Evolutionary conservation across 768 basidiomycete species (phyloP), one percentile per base, ranked within the genome.

Genomic region (Mycena galopus): DNA sequence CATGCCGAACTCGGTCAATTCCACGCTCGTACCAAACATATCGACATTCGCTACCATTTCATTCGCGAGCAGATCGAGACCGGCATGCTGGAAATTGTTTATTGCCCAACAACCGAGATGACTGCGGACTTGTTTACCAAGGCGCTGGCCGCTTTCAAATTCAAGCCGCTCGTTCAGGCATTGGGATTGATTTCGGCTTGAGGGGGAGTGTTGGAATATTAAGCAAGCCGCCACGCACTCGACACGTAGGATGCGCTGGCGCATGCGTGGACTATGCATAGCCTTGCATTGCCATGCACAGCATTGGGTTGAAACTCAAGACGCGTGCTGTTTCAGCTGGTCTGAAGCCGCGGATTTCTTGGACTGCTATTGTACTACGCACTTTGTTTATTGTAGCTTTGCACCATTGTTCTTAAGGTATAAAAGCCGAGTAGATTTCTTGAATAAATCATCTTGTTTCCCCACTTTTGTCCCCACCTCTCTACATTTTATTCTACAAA

Each of bases 131-230:
- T 65, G 8, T 44, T 71, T n/a, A 71, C 69, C 16, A 71, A 71
- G 63, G 56, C 69, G 0, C 69, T 71, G 1, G 44, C 69, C 12
- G 30, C 63, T 0, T 65, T 71, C 69, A 71, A 71, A 32, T 65
- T 65, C 63, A 71, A 71, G n/a, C 69, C 62, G 10, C 57, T 71
- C 12, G 32, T 47, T 30, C 30, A 58, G 12, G 68, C 32, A 25
- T 33, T 69, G 12, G 68, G 60, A 69, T 25, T 69, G 17, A 62
- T 37, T 63, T 44, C 63, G 62, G 68, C 68, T 69, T 63, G 68
- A 69, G 59, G 68, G 68, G 68, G 68, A 69, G 60, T 69, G 68
- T 69, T 63, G 61, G 68, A 65, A 37, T 11, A 30, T 32, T n/a
- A n/a, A 12, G 57, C 57, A 39, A 39, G 39, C 39, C 39, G 39